Conservation (phyloP, 2,329 filamentous ascomycete species). For the Fusarium globosum region DNA sequence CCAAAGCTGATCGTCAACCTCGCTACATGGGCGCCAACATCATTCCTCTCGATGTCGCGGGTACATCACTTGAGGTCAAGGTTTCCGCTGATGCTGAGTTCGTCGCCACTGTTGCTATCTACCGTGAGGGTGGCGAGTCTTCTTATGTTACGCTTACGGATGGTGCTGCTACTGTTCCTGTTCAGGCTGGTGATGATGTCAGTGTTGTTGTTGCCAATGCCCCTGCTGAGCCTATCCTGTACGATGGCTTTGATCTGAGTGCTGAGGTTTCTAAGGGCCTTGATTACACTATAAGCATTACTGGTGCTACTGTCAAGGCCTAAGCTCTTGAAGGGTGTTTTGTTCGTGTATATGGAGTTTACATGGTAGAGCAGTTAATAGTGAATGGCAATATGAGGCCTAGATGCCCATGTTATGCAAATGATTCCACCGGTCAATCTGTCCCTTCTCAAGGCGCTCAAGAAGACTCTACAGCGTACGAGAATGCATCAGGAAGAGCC, state of each 20-base stretch:
- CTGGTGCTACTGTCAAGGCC: slow-evolving; percentile 44
- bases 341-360: slow-evolving; percentile 18
- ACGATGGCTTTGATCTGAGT: slow-evolving; percentile 55
- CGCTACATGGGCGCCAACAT: slow-evolving; percentile 64
- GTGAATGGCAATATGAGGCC: background rate
- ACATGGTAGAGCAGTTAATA: background rate
- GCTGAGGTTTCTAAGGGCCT: slow-evolving; percentile 52
- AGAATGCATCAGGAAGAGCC: rapidly evolving
- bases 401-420: background rate
- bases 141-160: slow-evolving; percentile 52
- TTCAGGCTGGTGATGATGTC: slow-evolving; percentile 56
- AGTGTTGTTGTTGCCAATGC: slow-evolving; percentile 62
- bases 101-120: slow-evolving; percentile 56
- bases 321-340: background rate
- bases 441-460: rapidly evolving
- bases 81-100: slow-evolving; percentile 52
- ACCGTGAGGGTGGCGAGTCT: slow-evolving; percentile 41
- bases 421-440: rapidly evolving
- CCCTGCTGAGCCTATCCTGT: slow-evolving; percentile 55
- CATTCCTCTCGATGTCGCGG: slow-evolving; percentile 54
- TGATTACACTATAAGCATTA: slow-evolving; percentile 52
- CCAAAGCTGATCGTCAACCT: slow-evolving; percentile 55
- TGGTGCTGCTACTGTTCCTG: slow-evolving; percentile 48
- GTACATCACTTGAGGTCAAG: slow-evolving; percentile 46
- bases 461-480: background rate